Base-by-base conservation (phyloP, 2,329 filamentous ascomycete species). In the Colletotrichum nymphaeae region DNA sequence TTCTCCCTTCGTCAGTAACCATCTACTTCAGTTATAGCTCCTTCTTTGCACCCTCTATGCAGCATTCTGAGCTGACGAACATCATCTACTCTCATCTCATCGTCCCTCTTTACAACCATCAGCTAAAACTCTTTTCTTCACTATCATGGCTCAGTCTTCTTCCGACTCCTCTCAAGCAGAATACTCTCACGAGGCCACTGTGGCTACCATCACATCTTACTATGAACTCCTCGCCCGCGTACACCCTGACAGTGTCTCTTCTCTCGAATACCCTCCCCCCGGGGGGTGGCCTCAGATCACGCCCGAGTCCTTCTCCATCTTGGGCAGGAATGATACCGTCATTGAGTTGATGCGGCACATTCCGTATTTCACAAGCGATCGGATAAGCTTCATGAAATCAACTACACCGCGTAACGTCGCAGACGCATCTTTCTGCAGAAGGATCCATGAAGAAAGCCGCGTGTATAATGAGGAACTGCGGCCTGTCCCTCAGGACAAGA, bases 261-360 rank as follows among this genome's bases (percentile, higher is more conserved):
- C 16, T 26, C 65, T 63, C 22, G 58, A 11, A 30, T 42, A 53
- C 16, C 19, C 37, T 14, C 67, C 62, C 12, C 19, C 60, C 12
- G 53, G 22, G 1, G 73, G 74, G 49, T 76, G 75, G 75, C 58
- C 74, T 8, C 32, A 26, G 3, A 75, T 75, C 67, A 72, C 58
- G 37, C 30, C 53, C 8, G 59, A 76, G 19, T 59, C 59, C 46
- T 52, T 76, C 35, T 67, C 55, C 35, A 52, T 49, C 16, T 66
- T 71, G 24, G 32, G 71, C 35, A 63, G 46, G 19, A 69, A 59
- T 58, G 66, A 76, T 28, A 52, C 22, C 22, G 67, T 68, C 52
- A 63, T 75, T 16, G 68, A 76, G n/a, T 59, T 76, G 2, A 28
- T 76, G n/a, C 65, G 72, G 16, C 73, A 75, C 52, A 42, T 76